Percentiles rank a stretch among this genome's conserved stretches.
Evolutionary conservation across 1,284 basidiomycete species (phyloP).

Genomic region (Ceratobasidium sp.): DNA sequence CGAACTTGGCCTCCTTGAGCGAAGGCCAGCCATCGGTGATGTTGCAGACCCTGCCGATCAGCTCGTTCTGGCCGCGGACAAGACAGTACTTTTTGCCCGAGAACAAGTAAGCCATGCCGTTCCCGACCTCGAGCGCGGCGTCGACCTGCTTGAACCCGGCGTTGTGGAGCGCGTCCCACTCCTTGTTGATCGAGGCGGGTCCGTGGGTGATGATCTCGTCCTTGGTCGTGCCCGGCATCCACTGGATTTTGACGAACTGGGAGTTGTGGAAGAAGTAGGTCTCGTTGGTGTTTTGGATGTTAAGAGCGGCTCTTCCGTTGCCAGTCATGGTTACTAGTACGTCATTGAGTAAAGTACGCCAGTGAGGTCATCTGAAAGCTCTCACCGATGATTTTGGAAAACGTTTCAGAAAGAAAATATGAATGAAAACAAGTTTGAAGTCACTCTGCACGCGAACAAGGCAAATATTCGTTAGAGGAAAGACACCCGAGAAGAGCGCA

Average conservation of each 20-base stretch:
- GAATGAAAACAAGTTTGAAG: not conserved
- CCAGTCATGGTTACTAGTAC: not conserved
- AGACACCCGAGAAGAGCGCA: not conserved
- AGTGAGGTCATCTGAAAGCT: not conserved
- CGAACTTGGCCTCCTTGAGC: conserved; percentile 24
- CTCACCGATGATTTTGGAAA: not conserved
- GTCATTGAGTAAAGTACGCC: not conserved
- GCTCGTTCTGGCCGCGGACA: not conserved
- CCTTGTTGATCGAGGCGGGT: not conserved
- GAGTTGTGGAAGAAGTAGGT: conserved; percentile 20
- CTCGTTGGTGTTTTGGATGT: conserved; percentile 27
- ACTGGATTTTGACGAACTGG: conserved; percentile 10
- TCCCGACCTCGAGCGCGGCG: conserved; percentile 5
- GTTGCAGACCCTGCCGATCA: not conserved
- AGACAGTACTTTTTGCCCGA: conserved; percentile 18
- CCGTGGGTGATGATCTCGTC: conserved; percentile 3
- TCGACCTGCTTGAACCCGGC: conserved; percentile 22
- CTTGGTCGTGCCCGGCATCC: not conserved
- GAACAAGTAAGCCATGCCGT: conserved; percentile 11
- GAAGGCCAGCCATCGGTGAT: conserved; percentile 17
- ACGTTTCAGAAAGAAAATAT: not conserved
- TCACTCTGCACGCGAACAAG: not conserved
- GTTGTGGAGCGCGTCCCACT: not conserved
- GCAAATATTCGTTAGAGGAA: not conserved
- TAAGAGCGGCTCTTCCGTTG: conserved; percentile 23